These are phyloP conservation scores for Agrostemma githago DNA, from an alignment of 148 eudicot genomes.

Conservation along the genomic window DNA sequence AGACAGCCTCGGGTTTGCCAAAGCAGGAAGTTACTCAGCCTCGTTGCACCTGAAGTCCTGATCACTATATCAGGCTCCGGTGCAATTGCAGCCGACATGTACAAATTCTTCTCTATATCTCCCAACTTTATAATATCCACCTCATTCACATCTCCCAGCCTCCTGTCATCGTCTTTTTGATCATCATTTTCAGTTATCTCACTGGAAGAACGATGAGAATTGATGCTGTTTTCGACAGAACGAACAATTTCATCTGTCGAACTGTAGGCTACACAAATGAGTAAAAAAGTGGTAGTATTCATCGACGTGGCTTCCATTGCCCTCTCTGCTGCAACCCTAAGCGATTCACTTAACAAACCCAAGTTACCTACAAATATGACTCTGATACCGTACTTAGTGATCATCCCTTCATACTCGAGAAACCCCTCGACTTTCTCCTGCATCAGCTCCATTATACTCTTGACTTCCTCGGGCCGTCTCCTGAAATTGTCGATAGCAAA, in stretches of 20 bases:
- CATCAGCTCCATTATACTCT: slow-evolving; percentile 35
- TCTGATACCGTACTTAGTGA: slow-evolving; percentile 33
- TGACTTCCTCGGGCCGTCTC: slow-evolving; percentile 34
- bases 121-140: slow-evolving; percentile 9
- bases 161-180: neutral
- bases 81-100: slow-evolving; percentile 29
- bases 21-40: slow-evolving; percentile 38
- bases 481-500: slow-evolving; percentile 43
- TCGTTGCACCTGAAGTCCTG: slow-evolving; percentile 36
- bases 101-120: slow-evolving; percentile 32
- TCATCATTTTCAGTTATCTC: neutral
- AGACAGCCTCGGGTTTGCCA: slow-evolving; percentile 35
- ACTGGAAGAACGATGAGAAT: neutral
- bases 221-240: slow-evolving; percentile 10
- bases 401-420: slow-evolving; percentile 34
- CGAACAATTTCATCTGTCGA: slow-evolving; percentile 24
- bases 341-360: slow-evolving; percentile 4
- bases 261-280: slow-evolving; percentile 21
- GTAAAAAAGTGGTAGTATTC: slow-evolving; percentile 8
- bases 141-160: neutral
- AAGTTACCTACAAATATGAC: slow-evolving; percentile 25
- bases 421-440: slow-evolving; percentile 41
- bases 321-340: slow-evolving; percentile 7
- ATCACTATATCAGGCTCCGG: slow-evolving; percentile 42
- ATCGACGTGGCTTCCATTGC: slow-evolving; percentile 24